A percentile compares a stretch with the other conserved stretches of the same genome.
Evolutionary conservation across 169 alveolate species (phyloP).

Genomic region (Prorocentrum cordatum): DNA sequence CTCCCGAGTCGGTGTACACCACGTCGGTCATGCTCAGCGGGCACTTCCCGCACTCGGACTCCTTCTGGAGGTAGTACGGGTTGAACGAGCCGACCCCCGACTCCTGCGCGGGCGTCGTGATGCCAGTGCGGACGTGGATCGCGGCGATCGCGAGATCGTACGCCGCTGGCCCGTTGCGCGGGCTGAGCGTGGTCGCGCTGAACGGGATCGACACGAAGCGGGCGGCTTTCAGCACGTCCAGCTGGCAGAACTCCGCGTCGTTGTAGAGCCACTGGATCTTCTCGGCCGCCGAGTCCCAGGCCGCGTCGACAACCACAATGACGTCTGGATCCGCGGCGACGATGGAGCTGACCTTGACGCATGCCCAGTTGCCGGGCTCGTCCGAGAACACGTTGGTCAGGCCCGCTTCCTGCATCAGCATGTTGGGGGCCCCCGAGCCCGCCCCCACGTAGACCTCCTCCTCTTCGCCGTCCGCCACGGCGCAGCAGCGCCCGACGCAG

Average conservation of each 20-base stretch:
- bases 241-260: not conserved
- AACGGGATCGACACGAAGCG: conserved; percentile 15
- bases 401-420: conserved; percentile 15
- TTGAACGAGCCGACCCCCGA: conserved; percentile 6
- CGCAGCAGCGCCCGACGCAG: conserved; percentile 5
- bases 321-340: not conserved
- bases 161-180: conserved; percentile 16
- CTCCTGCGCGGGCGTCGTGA: not conserved
- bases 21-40: too few relatives aligned
- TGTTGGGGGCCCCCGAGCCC: not conserved
- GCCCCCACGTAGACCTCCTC: not conserved
- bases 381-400: not conserved
- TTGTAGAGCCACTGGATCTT: conserved; percentile 2
- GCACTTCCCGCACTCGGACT: not conserved
- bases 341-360: conserved; percentile 3
- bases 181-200: conserved; percentile 15
- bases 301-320: not conserved
- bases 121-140: conserved; percentile 1
- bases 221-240: not conserved
- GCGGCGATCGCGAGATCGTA: conserved; percentile 1
- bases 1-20: too few relatives aligned
- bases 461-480: not conserved
- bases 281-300: not conserved
- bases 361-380: conserved; percentile 4
- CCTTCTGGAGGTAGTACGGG: not conserved